phyloP scores from a whole-genome alignment of 768 basidiomycete species.

The Leccinum arenicola region DNA sequence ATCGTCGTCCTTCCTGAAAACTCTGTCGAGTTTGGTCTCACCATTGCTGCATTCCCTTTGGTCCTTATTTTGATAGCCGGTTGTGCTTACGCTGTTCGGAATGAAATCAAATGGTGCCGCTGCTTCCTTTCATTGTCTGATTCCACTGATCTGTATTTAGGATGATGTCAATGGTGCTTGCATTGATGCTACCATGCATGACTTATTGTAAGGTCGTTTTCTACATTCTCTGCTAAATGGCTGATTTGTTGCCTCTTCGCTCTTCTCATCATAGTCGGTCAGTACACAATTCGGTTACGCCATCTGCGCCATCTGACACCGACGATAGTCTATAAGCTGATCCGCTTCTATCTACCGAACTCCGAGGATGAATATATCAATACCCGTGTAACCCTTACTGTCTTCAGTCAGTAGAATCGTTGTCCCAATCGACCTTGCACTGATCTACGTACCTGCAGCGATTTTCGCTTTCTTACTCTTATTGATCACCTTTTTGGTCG shows the following conservation, averaged over 20 bases:
- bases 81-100: constrained; percentile 68
- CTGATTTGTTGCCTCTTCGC: constrained; percentile 3
- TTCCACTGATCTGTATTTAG: constrained; percentile 24
- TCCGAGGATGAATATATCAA: constrained; percentile 56
- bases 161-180: constrained; percentile 70
- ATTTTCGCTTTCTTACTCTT: constrained; percentile 74
- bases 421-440: not conserved
- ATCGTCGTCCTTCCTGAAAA: constrained; percentile 66
- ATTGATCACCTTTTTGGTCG: constrained; percentile 71
- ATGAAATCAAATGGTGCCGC: constrained; percentile 75
- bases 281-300: constrained; percentile 3
- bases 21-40: constrained; percentile 78
- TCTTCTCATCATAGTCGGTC: constrained; percentile 25
- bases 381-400: constrained; percentile 77
- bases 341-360: constrained; percentile 70
- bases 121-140: not conserved
- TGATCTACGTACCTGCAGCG: constrained; percentile 40
- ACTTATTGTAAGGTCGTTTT: constrained; percentile 61
- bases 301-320: not conserved
- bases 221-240: not conserved
- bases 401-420: constrained; percentile 60
- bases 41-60: constrained; percentile 79
- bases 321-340: constrained; percentile 73
- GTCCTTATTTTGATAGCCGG: constrained; percentile 64
- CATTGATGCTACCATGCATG: constrained; percentile 74